Evolutionary conservation across 768 basidiomycete genomes (phyloP), one percentile per base, ranked within the genome.

Genomic region (Lyophyllum atratum): DNA sequence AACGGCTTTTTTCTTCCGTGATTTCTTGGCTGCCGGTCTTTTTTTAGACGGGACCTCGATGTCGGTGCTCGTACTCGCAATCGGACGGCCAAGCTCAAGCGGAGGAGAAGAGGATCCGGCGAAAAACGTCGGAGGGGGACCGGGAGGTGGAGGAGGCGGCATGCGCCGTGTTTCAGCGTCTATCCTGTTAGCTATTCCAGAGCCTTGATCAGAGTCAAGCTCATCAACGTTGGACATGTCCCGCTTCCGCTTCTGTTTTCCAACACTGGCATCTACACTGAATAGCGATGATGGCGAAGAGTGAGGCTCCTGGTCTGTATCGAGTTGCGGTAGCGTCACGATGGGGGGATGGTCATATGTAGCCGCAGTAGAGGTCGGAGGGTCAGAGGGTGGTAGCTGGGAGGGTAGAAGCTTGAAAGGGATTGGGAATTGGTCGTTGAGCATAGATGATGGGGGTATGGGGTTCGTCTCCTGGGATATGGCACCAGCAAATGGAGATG

Each of bases 91-190:
- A 3, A 14, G 14, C 33, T 61, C 34, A 2, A 25, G 21, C 29
- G 71, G 64, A 17, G 71, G 60, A 0, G 80, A 77, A 11, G 82
- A 78, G 7, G 81, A 75, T 3, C 73, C 68, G 11, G 79, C 77
- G 40, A 82, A 82, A 63, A 80, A 82, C 17, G 76, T 76, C 3
- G 75, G 72, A 29, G 80, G 80, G 5, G 70, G 72, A 42, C 49
- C 58, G 42, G 56, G 31, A 47, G 52, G 39, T 9, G 55, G 61
- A 4, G 66, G 58, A 49, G 66, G 58, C 9, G 62, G 59, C 58
- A 59, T 60, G 40, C 55, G 40, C 21, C 25, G 49, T 8, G 34
- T 55, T 22, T 58, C 61, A 29, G 17, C n/a, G 40, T 61, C 49
- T 3, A 52, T 46, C 11, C 28, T 28, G 33, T 39, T 44, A 19